Conservation (phyloP, 2,329 filamentous ascomycete genomes). For the Bipolaris oryzae region DNA sequence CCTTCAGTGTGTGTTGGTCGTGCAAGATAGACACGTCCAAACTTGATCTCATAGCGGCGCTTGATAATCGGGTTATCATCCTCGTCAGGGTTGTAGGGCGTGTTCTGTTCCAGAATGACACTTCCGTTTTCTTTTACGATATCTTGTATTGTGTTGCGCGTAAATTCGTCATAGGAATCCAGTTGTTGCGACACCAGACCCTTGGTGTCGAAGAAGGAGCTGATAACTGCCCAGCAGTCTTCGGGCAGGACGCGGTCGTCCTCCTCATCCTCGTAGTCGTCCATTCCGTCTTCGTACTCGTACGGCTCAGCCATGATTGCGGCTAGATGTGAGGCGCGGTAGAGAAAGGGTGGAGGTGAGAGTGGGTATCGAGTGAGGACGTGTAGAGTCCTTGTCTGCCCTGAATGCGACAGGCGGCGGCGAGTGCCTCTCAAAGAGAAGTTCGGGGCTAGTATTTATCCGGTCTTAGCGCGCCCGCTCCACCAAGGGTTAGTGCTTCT, state of each 20-base stretch:
- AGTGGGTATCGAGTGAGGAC: slow-evolving; percentile 16
- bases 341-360: not conserved
- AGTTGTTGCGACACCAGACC: slow-evolving; percentile 96
- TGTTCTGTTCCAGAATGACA: slow-evolving; percentile 91
- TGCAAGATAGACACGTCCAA: slow-evolving; percentile 86
- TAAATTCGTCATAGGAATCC: slow-evolving; percentile 98
- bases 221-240: slow-evolving; percentile 98
- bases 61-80: slow-evolving; percentile 74
- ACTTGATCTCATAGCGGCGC: slow-evolving; percentile 92
- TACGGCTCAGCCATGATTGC: slow-evolving; percentile 59
- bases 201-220: slow-evolving; percentile 94
- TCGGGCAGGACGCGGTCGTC: slow-evolving; percentile 80
- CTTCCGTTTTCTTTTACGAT: slow-evolving; percentile 90
- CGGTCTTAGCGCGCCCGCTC: slow-evolving; percentile 5
- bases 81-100: slow-evolving; percentile 75
- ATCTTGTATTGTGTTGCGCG: slow-evolving; percentile 90
- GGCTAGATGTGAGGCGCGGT: slow-evolving; percentile 11
- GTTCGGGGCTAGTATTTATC: slow-evolving; percentile 7
- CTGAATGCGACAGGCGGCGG: slow-evolving; percentile 27
- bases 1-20: slow-evolving; percentile 91
- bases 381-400: slow-evolving; percentile 26
- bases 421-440: slow-evolving; percentile 33
- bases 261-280: slow-evolving; percentile 63
- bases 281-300: slow-evolving; percentile 65
- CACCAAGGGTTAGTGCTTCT: not conserved